phyloP scores from a whole-genome alignment of 306 rosid species.

The Rosa lucieae region DNA sequence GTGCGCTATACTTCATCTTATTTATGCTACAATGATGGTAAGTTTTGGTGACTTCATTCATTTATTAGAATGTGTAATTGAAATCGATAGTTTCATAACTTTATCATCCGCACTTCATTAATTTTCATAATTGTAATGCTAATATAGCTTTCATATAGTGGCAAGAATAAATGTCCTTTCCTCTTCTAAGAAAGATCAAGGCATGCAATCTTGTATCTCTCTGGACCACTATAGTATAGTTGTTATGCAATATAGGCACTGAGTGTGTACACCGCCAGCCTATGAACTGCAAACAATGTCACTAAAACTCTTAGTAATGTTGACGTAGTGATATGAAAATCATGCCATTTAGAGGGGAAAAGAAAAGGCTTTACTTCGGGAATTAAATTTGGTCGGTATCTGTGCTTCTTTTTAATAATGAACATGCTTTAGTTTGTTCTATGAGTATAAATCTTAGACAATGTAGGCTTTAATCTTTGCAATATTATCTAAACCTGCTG shows the following conservation, averaged over 20 bases:
- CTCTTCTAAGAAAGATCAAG: slow-evolving; percentile 4
- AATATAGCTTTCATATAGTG: neutral
- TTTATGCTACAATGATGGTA: neutral
- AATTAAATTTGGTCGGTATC: neutral
- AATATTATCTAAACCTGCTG: neutral
- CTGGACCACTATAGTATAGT: neutral
- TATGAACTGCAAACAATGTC: neutral
- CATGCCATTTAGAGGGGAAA: neutral
- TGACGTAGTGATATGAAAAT: slow-evolving; percentile 13
- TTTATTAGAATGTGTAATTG: neutral
- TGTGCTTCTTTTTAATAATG: neutral
- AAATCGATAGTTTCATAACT: neutral
- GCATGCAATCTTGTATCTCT: neutral
- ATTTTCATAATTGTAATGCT: neutral
- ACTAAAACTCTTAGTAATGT: neutral
- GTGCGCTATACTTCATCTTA: neutral
- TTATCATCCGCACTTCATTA: neutral
- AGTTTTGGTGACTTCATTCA: neutral
- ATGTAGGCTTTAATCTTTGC: neutral
- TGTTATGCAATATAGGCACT: slow-evolving; percentile 6
- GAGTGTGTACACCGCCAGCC: slow-evolving; percentile 14
- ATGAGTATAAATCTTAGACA: neutral
- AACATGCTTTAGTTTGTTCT: neutral
- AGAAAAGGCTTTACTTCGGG: neutral
- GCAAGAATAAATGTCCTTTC: neutral